Percentiles rank a stretch among this genome's conserved stretches.
phyloP scores from a whole-genome alignment of 495 filamentous ascomycete genomes.

The Rhypophila decipiens region DNA sequence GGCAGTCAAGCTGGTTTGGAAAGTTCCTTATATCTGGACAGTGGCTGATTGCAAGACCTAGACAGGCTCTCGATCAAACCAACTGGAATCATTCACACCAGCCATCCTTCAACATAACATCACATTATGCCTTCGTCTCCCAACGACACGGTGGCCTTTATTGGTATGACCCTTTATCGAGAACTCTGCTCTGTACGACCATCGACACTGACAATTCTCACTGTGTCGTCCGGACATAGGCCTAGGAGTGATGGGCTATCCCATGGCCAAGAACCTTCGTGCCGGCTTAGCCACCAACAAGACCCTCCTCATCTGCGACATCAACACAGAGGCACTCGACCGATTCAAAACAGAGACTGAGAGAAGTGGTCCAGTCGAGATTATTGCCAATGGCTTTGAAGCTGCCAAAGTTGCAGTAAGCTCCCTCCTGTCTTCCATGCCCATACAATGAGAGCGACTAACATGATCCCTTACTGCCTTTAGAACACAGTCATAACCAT shows the following conservation, averaged over 20 bases:
- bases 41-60: no score
- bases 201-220: not conserved
- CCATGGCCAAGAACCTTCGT: constrained; percentile 48
- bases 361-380: constrained; percentile 14
- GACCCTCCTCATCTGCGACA: constrained; percentile 39
- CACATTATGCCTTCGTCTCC: constrained; percentile 6
- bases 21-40: no score
- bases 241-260: constrained; percentile 37
- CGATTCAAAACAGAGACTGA: constrained; percentile 29
- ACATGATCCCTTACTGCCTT: not conserved
- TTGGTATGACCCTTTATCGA: constrained; percentile 12
- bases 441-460: not conserved
- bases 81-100: no score
- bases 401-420: constrained; percentile 37
- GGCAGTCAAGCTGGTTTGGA: no score
- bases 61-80: no score
- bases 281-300: constrained; percentile 31
- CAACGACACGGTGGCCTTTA: constrained; percentile 19
- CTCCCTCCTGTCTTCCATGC: not conserved
- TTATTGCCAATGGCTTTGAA: constrained; percentile 26
- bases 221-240: no score
- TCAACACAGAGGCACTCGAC: constrained; percentile 32
- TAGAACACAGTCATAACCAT: constrained; percentile 36
- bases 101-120: not conserved
- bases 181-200: not conserved